These are phyloP conservation scores for Zelopaecilomyces penicillatus DNA, from an alignment of 2,329 filamentous ascomycete species.

Conservation along the genomic window DNA sequence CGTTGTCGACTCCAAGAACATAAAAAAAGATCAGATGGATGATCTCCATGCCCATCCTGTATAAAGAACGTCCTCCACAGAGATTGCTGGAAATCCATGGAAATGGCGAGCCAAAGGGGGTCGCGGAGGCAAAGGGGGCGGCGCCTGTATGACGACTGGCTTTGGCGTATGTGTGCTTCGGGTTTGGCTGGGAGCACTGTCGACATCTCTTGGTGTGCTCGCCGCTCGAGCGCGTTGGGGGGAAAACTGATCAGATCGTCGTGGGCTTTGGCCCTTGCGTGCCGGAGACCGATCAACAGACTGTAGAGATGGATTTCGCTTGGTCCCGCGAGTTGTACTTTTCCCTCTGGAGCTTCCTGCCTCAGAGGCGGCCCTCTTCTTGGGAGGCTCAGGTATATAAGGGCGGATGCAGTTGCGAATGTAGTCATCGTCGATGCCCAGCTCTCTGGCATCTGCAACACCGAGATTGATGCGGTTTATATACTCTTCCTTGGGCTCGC, in stretches of 20 bases:
- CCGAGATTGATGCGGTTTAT: constrained; percentile 31
- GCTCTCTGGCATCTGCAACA: constrained; percentile 24
- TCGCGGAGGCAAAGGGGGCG: constrained; percentile 18
- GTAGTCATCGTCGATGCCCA: constrained; percentile 28
- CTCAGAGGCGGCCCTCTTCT: neutral
- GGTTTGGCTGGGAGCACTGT: too few species aligned
- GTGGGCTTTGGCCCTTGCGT: constrained; percentile 12
- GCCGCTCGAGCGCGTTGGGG: constrained; percentile 8
- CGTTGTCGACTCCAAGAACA: neutral
- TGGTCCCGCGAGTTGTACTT: constrained; percentile 5
- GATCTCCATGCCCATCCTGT: constrained; percentile 9
- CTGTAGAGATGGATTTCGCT: constrained; percentile 9
- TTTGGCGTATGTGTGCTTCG: neutral
- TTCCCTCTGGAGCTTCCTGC: constrained; percentile 1
- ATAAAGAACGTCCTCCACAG: constrained; percentile 17
- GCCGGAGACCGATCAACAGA: constrained; percentile 17
- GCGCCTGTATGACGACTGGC: neutral
- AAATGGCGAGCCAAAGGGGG: constrained; percentile 14
- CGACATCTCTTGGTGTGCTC: neutral
- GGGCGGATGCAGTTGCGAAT: constrained; percentile 29
- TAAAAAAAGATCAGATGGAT: neutral
- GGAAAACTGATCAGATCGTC: constrained; percentile 9
- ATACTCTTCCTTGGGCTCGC: constrained; percentile 30
- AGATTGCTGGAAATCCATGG: constrained; percentile 21
- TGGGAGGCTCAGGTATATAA: constrained; percentile 21